These are phyloP conservation scores for Colletotrichum sp. DNA, from an alignment of 2,329 filamentous ascomycete genomes.

Conservation along the genomic window DNA sequence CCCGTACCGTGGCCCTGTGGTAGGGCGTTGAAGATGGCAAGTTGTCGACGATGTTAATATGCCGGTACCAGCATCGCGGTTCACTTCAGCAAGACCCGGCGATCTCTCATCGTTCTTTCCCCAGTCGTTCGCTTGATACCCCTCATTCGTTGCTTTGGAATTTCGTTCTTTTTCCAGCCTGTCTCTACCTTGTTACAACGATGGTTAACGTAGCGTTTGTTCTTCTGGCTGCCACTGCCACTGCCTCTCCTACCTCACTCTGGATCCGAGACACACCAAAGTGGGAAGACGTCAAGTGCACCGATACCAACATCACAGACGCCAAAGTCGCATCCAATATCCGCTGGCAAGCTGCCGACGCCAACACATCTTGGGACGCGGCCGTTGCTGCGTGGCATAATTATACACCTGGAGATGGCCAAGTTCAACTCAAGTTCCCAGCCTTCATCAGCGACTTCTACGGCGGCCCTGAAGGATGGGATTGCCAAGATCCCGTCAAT, in stretches of 20 bases:
- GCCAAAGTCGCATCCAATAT: neutral
- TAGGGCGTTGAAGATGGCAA: neutral
- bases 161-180: neutral
- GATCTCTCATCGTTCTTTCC: neutral
- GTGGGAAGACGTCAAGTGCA: neutral
- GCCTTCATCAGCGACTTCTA: constrained; percentile 9
- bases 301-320: constrained; percentile 2
- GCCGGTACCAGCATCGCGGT: neutral
- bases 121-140: neutral
- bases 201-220: neutral
- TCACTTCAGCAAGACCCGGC: neutral
- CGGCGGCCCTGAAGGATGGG: constrained; percentile 2
- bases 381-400: neutral
- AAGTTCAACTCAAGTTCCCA: neutral
- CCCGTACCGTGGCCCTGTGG: neutral
- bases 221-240: neutral
- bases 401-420: neutral
- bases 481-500: neutral
- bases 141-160: neutral
- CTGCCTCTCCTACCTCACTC: neutral
- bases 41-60: neutral
- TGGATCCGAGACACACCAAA: neutral
- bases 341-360: neutral
- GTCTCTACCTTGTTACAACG: neutral
- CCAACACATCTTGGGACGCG: neutral